These are phyloP conservation scores for Aspergillus hortae DNA, from an alignment of 2,329 filamentous ascomycete species.

Conservation along the genomic window DNA sequence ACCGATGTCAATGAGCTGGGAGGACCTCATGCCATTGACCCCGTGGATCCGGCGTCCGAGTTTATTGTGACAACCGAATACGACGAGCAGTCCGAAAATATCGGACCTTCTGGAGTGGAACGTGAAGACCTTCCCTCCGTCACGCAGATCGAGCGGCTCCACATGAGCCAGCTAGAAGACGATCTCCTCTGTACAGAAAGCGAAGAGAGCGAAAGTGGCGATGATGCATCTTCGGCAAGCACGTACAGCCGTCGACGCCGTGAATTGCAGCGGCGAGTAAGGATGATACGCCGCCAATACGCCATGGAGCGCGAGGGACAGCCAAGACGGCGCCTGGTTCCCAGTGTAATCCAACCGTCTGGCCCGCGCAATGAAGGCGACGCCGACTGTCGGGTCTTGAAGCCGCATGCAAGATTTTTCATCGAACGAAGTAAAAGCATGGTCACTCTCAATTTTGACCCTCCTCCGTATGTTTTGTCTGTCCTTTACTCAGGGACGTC, in stretches of 20 bases:
- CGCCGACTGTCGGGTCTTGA: constrained; percentile 49
- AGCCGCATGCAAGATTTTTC: constrained; percentile 75
- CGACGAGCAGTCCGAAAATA: constrained; percentile 26
- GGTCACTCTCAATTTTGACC: constrained; percentile 74
- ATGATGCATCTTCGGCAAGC: constrained; percentile 17
- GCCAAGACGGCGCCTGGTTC: constrained; percentile 21
- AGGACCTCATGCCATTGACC: constrained; percentile 12
- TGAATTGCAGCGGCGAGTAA: constrained; percentile 24
- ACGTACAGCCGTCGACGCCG: constrained; percentile 25
- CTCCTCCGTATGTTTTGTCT: constrained; percentile 35
- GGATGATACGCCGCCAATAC: constrained; percentile 17
- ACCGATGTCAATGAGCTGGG: constrained; percentile 16
- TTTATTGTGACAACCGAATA: constrained; percentile 37
- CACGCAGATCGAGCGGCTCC: constrained; percentile 24
- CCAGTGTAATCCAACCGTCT: constrained; percentile 25
- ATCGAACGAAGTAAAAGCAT: constrained; percentile 79
- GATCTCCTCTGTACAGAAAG: constrained; percentile 30
- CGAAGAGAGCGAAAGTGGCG: constrained; percentile 30
- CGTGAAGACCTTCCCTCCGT: constrained; percentile 11
- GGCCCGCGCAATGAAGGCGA: constrained; percentile 7
- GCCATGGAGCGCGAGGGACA: constrained; percentile 13
- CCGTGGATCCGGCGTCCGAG: constrained; percentile 16
- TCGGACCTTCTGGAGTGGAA: neutral
- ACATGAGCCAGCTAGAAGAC: constrained; percentile 25
- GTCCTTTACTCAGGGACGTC: neutral